Base-by-base conservation (phyloP, 345 rosid species). In the Litchi chinensis region DNA sequence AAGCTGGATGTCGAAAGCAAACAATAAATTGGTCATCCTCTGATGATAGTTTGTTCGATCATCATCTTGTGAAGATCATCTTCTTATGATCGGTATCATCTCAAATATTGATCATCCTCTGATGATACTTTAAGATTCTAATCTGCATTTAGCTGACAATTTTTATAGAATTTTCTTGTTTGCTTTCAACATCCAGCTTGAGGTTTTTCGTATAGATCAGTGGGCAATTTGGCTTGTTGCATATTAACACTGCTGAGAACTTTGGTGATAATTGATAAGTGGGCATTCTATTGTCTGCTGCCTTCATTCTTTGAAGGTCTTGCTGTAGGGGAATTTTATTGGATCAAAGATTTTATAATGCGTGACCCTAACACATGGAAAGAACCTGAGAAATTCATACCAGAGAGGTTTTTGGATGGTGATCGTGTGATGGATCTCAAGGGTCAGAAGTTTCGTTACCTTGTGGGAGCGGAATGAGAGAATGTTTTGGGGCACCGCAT, bases 381-480 rank as follows among this genome's bases (percentile, higher is more conserved):
- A 39, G 64, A 80, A 2, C 83, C 83, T 15, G 63, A 77, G 0
- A 52, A 59, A 46, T 83, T 83, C 40, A 19, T 60, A 13, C 86
- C 83, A n/a, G 86, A 80, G 74, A 80, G 86, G 65, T 83, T 83
- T 66, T 44, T 79, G 52, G 57, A 6, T 44, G 48, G 1, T 52
- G 59, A 15, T 13, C 37, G 40, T 32, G 26, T 3, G 66, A 74
- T 75, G 12, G 79, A 75, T 59, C 66, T 77, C 44, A 77, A 82
- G 64, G 87, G 90, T 15, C 83, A 81, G 48, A 84, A 83, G 67
- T 71, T 77, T 24, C 69, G 60, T 48, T 85, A 71, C 79, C 70
- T 12, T 83, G 85, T 39, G 90, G 87, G 8, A 83, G 87, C n/a
- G 90, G 88, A 43, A 77, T 88, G 79, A 78, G 87, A 75, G 79